Evolutionary conservation across 805 yeast genomes (phyloP).

Genomic region (Teunomyces tritomae): DNA sequence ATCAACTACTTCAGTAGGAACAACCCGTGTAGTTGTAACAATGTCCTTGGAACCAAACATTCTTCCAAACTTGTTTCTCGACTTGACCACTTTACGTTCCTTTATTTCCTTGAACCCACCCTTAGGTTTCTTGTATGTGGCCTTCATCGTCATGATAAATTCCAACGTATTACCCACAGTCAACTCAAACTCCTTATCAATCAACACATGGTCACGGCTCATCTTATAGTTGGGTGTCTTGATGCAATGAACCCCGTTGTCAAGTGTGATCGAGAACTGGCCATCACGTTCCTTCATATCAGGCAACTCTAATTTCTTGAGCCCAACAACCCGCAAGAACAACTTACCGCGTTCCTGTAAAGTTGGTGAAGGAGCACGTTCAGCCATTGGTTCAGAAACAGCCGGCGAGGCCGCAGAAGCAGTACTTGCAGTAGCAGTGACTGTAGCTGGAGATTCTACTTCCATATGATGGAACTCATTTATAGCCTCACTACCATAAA

Average conservation of each 20-base stretch:
- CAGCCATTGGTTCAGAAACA: not conserved
- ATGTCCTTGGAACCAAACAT: conserved; percentile 48
- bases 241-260: conserved; percentile 79
- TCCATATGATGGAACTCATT: not conserved
- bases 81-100: conserved; percentile 52
- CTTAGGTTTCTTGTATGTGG: conserved; percentile 51
- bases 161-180: conserved; percentile 60
- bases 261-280: conserved; percentile 54
- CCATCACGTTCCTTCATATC: conserved; percentile 46
- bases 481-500: not conserved
- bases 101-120: conserved; percentile 57
- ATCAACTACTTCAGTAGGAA: conserved; percentile 53
- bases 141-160: conserved; percentile 70
- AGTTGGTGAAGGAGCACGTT: not conserved
- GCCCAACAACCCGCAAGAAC: conserved; percentile 49
- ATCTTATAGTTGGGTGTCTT: conserved; percentile 56
- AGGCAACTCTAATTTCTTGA: conserved; percentile 47
- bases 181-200: conserved; percentile 78
- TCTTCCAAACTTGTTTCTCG: conserved; percentile 45
- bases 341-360: conserved; percentile 49
- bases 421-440: not conserved
- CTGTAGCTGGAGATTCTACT: not conserved
- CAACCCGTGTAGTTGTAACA: conserved; percentile 49
- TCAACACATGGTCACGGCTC: conserved; percentile 26
- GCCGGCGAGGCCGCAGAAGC: not conserved